Base-by-base conservation (phyloP, 306 rosid genomes). In the cucumber (Cucumis sativus) region DNA sequence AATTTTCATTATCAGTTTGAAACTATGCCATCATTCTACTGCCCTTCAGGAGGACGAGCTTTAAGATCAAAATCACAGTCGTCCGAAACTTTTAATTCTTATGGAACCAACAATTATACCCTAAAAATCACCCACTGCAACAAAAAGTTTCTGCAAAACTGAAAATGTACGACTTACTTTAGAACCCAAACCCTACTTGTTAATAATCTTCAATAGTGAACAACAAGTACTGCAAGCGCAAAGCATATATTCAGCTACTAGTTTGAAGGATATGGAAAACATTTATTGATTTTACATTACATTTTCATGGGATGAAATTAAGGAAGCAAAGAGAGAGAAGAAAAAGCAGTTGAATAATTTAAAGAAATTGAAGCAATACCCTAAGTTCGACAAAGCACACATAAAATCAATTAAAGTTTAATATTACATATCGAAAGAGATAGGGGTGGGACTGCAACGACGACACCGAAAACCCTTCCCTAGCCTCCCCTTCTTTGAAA, bases 1-100 rank as follows among this genome's bases (percentile, higher is more conserved):
- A 77, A 66, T 51, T 78, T 55, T 18, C 54, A 64, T 54, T 49
- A 54, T 52, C 66, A 78, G n/a, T 20, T 28, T 21, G 25, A 52
- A 78, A 78, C 52, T 66, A 78, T 66, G 66, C 67, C 75, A 35
- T 65, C 57, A 67, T 54, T 56, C 67, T 16, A 78, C 17, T 54
- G 40, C 54, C 66, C 56, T 28, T 11, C 28, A 73, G 17, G 52
- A 15, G 51, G 57, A 51, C 66, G 45, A 25, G 66, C 58, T 62
- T 8, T 23, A 33, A 30, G 60, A 77, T 62, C 54, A 68, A 20
- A 78, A n/a, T 43, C 73, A 78, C 23, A 54, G 30, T 39, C 73
- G 33, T 47, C 62, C 33, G 17, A 39, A 77, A 64, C 20, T 20
- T 62, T 49, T 28, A 76, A 76, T 56, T 45, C 39, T 43, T 35